Evolutionary conservation across 176 grass and related monocot genomes (phyloP).

Genomic region (Triticum turgidum): DNA sequence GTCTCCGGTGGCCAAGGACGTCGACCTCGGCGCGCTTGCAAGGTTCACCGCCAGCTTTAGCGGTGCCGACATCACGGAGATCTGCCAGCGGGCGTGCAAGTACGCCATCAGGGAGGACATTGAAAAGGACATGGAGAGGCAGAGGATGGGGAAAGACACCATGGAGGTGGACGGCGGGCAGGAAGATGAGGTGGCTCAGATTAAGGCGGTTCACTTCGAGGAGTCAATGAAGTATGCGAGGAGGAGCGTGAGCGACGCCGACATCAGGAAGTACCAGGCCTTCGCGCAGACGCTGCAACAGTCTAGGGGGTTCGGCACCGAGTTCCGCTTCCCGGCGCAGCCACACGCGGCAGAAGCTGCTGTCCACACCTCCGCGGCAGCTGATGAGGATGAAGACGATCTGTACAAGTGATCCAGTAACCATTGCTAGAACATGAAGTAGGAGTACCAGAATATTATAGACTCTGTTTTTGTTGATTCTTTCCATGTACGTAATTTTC

Average conservation of each 20-base stretch:
- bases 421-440: neutral
- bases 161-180: constrained; percentile 38
- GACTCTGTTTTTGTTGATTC: too few relatives aligned
- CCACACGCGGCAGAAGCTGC: constrained; percentile 15
- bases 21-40: neutral
- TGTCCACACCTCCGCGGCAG: neutral
- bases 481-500: neutral
- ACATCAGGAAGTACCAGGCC: constrained; percentile 62
- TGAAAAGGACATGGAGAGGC: constrained; percentile 16
- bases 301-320: constrained; percentile 53
- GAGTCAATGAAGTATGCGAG: constrained; percentile 62
- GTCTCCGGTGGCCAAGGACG: too few relatives aligned
- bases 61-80: constrained; percentile 67
- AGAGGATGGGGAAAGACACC: neutral
- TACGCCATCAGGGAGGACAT: constrained; percentile 63
- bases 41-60: constrained; percentile 60
- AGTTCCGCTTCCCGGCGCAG: constrained; percentile 53
- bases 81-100: constrained; percentile 62
- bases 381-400: constrained; percentile 60
- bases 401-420: constrained; percentile 41
- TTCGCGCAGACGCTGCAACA: constrained; percentile 80
- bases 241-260: constrained; percentile 48
- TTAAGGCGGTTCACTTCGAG: constrained; percentile 58
- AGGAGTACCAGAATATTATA: too few relatives aligned
- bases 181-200: constrained; percentile 36